Conservation (phyloP, 140 eudicot species). For the Anethum foeniculum region DNA sequence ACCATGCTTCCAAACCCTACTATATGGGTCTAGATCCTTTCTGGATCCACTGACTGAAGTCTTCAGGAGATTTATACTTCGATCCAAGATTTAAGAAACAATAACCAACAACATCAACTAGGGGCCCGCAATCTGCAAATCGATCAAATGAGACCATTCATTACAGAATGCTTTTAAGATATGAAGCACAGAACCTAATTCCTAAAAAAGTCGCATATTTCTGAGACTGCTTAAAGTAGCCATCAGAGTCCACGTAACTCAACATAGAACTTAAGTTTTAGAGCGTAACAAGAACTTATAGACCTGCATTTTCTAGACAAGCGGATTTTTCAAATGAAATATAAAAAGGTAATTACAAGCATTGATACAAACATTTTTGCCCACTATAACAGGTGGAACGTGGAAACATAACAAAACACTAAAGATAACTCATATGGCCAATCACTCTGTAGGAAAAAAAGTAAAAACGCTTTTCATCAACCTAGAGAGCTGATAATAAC, state of each 20-base stretch:
- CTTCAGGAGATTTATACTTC: conserved; percentile 57
- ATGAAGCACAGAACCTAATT: conserved; percentile 3
- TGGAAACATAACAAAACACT: not conserved
- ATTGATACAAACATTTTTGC: not conserved
- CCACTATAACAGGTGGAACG: not conserved
- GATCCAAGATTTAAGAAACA: conserved; percentile 79
- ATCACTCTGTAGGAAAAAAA: not conserved
- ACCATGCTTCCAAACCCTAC: conserved; percentile 99
- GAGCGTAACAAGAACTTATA: not conserved
- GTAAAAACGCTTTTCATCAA: not conserved
- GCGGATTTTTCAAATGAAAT: not conserved
- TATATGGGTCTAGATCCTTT: conserved; percentile 83
- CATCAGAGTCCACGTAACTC: not conserved
- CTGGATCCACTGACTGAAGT: conserved; percentile 63
- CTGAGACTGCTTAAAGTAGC: not conserved
- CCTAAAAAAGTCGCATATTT: not conserved
- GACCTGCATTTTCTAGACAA: not conserved
- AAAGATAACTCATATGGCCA: not conserved
- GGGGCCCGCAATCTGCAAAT: conserved; percentile 82
- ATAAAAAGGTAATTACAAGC: not conserved
- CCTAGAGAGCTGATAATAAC: not conserved
- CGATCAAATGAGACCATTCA: not conserved
- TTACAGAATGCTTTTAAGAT: not conserved
- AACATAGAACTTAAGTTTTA: not conserved
- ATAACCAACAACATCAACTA: conserved; percentile 94